Conservation (phyloP, 306 rosid genomes). For the Cucurbita argyrosperma region DNA sequence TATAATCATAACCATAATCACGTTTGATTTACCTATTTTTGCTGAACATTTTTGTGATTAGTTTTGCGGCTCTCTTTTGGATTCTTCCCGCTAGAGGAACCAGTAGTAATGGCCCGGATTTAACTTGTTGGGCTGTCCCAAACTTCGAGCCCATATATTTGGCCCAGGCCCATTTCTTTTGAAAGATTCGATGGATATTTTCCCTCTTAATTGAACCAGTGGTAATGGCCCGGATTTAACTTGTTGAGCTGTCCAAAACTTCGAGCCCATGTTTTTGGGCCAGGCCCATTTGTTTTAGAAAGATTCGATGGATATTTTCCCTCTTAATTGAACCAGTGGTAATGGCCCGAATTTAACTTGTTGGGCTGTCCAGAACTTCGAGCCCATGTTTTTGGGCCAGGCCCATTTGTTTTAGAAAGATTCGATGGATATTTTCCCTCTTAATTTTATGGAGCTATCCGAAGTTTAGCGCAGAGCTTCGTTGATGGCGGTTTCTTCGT, state of each 20-base stretch:
- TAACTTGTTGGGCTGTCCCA: too few relatives aligned
- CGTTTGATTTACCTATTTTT: too few relatives aligned
- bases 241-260: neutral
- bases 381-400: neutral
- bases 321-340: neutral
- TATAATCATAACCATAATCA: too few relatives aligned
- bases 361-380: neutral
- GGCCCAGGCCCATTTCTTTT: too few relatives aligned
- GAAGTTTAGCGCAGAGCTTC: neutral
- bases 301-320: neutral
- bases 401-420: neutral
- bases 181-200: too few relatives aligned
- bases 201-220: neutral
- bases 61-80: too few relatives aligned
- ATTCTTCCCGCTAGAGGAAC: too few relatives aligned
- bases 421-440: neutral
- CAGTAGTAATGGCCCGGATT: too few relatives aligned
- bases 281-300: neutral
- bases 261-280: neutral
- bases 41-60: too few relatives aligned
- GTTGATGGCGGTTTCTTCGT: constrained; percentile 28
- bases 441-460: neutral
- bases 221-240: neutral
- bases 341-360: neutral
- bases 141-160: too few relatives aligned